Conservation (phyloP, 139 green algal genomes). For the Deuterostichococcus epilithicus region DNA sequence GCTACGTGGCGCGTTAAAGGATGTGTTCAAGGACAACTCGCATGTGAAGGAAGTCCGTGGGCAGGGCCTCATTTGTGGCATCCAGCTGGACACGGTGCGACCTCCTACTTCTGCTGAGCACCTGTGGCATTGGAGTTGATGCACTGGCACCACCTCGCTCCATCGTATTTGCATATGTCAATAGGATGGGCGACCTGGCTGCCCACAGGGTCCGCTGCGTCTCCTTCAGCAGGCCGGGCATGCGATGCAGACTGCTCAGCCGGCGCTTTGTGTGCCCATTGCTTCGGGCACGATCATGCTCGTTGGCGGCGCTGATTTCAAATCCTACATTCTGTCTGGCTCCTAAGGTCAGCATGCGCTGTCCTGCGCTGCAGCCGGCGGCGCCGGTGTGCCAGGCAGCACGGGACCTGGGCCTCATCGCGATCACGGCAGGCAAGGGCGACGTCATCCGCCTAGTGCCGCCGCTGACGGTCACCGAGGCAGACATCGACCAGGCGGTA, state of each 20-base stretch:
- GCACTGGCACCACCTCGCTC: not conserved
- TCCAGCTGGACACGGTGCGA: slow-evolving; percentile 84
- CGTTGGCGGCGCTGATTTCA: too few species aligned
- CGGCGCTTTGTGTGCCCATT: not conserved
- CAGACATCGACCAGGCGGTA: slow-evolving; percentile 71
- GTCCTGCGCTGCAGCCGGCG: slow-evolving; percentile 42
- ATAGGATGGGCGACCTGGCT: not conserved
- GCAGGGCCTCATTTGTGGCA: slow-evolving; percentile 83
- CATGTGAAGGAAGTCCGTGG: slow-evolving; percentile 89
- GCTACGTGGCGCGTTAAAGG: slow-evolving; percentile 64
- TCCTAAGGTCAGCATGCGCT: too few species aligned
- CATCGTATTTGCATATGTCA: too few species aligned
- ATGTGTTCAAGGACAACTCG: slow-evolving; percentile 60
- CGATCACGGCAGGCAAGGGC: slow-evolving; percentile 90
- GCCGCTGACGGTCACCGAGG: slow-evolving; percentile 82
- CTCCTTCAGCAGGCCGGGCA: too few species aligned
- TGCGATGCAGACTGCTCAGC: not conserved
- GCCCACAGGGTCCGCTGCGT: too few species aligned
- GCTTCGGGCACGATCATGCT: too few species aligned
- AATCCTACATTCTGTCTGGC: too few species aligned
- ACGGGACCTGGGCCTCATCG: slow-evolving; percentile 77
- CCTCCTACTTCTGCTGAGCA: not conserved
- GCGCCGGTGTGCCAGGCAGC: slow-evolving; percentile 66
- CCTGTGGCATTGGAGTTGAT: not conserved
- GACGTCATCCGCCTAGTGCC: slow-evolving; percentile 94